Conservation (phyloP, 495 filamentous ascomycete genomes). For the Parathielavia appendiculata region DNA sequence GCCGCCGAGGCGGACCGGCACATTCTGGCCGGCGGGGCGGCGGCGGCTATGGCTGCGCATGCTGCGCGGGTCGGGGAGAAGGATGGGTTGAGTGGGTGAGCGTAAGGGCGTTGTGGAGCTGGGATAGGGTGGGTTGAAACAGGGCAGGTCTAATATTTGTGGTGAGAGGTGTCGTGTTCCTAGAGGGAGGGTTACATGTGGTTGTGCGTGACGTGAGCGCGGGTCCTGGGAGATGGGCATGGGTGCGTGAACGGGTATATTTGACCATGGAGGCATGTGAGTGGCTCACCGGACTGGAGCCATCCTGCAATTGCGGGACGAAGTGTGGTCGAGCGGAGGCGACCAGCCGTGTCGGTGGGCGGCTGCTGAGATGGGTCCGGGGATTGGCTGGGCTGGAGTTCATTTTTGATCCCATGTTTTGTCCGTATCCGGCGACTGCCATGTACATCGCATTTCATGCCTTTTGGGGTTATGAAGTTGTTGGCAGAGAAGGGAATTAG, state of each 20-base stretch:
- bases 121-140: not conserved
- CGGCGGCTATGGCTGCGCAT: constrained; percentile 23
- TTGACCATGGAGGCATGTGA: not conserved
- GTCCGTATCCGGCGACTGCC: not conserved
- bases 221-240: not conserved
- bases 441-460: no score
- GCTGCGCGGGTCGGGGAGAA: constrained; percentile 10
- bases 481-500: no score
- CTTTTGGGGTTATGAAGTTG: not conserved
- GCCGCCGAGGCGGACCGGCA: constrained; percentile 42
- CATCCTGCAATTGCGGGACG: not conserved
- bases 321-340: not conserved
- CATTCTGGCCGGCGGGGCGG: constrained; percentile 20
- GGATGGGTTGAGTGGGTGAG: constrained; percentile 4
- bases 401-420: not conserved
- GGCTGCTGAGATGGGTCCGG: constrained; percentile 3
- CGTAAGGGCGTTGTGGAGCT: constrained; percentile 14
- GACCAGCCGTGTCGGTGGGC: constrained; percentile 15
- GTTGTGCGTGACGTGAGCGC: not conserved
- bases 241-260: not conserved
- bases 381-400: constrained; percentile 1
- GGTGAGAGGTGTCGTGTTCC: not conserved
- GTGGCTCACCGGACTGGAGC: not conserved
- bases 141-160: not conserved
- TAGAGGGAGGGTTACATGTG: not conserved